Evolutionary conservation across 495 filamentous ascomycete species (phyloP), one percentile per base, ranked within the genome.

Genomic region (Entonaema liquescens): DNA sequence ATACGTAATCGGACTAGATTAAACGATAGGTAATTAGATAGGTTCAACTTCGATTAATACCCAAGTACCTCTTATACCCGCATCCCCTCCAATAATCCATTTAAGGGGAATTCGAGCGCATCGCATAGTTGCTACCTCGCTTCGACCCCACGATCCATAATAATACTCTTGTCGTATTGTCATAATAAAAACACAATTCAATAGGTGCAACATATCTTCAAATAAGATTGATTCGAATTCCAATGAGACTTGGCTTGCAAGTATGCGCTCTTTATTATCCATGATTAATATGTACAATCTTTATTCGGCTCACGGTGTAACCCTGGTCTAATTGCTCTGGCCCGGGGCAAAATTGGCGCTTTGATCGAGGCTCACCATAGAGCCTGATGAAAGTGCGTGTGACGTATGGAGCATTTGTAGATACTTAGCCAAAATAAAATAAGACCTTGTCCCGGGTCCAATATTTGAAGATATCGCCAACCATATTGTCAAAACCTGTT

Each of bases 131-230:
- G 47, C 17, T 26, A 19, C 23, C 21, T 26, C 21, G 9, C 23
- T 23, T 40, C 38, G 38, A 13, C 38, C 38, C 38, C 38, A 40
- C n/a, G 36, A 40, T 40, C 36, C n/a, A n/a, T n/a, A n/a, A n/a
- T n/a, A n/a, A n/a, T n/a, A n/a, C n/a, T n/a, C n/a, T n/a, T n/a
- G n/a, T n/a, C n/a, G n/a, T n/a, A n/a, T n/a, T n/a, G n/a, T n/a
- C n/a, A n/a, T n/a, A n/a, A n/a, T n/a, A n/a, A 54, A 49, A 56
- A 29, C 36, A 56, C 28, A 57, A 54, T 65, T 65, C 49, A 35
- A 49, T 38, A 54, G 47, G 21, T 56, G 47, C 17, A 17, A 28
- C 36, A 29, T 59, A 11, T 7, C 31, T 11, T 65, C 44, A 13
- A 55, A 60, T 65, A 28, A 59, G 31, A 52, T 33, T 53, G 54